Evolutionary conservation across 805 yeast genomes (phyloP), one percentile per base, ranked within the genome.

Genomic region (Saturnispora sanitii): DNA sequence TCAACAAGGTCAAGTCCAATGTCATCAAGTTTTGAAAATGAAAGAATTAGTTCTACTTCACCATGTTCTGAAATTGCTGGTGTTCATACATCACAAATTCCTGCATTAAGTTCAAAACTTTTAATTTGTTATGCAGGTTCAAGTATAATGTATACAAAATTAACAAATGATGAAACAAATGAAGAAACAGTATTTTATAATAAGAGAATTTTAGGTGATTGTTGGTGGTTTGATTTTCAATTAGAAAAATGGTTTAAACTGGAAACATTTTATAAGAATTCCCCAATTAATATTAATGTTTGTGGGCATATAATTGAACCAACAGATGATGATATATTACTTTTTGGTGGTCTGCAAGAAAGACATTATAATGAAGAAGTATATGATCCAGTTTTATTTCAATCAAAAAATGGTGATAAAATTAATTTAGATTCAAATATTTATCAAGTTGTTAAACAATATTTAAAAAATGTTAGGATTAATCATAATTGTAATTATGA

Each of bases 151-250:
- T 48, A 51, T 37, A 46, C 54, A 11, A 54, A 54, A 35, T 51
- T 56, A 4, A 26, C 44, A 6, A 43, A 47, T 23, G 49, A 51
- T 19, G 40, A 50, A 30, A 53, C 50, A 5, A 42, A 34, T 12
- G 41, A 42, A 17, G 39, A 38, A 12, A n/a, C 13, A 9, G 16
- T 21, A 4, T 58, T 45, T 34, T 44, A 45, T 30, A 49, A 41
- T 28, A 41, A 40, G 8, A 53, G 60, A 15, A 63, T 71, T 9
- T 50, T 58, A 20, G 71, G 73, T 21, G 78, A 73, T 53, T 49
- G 65, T 49, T 73, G 78, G 78, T 61, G 65, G 58, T 73, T 69
- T 45, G 68, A 70, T 45, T 48, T 73, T 20, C 63, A 61, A 22
- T 47, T 58, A 1, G 73, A 68, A 42, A 50, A 52, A 2, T 73